Conservation (phyloP, 164 flowering plant genomes). For the Cinnamomum chago region DNA sequence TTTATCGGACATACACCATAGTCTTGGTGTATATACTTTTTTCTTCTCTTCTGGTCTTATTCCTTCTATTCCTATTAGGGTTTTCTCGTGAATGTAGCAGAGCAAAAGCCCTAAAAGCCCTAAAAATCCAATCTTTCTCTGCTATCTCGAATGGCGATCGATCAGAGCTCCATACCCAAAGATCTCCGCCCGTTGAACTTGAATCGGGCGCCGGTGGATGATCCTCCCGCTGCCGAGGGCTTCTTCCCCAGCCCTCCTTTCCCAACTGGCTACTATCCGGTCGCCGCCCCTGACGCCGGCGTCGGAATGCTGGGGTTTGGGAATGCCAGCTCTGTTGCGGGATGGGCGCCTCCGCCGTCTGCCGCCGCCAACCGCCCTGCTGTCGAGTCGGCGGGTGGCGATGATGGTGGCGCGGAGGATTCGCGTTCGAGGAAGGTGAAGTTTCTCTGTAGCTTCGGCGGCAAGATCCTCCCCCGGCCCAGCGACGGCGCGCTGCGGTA, state of each 20-base stretch:
- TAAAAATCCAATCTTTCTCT: too few species aligned
- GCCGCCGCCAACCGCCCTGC: background rate
- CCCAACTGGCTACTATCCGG: conserved; percentile 30
- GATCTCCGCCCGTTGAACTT: conserved; percentile 63
- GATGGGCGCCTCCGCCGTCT: conserved; percentile 9
- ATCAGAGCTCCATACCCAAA: conserved; percentile 49
- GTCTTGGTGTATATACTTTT: background rate
- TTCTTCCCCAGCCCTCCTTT: conserved; percentile 28
- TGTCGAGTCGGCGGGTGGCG: conserved; percentile 23
- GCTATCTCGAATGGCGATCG: conserved; percentile 49
- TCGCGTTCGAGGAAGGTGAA: conserved; percentile 56
- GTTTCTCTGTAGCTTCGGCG: conserved; percentile 81
- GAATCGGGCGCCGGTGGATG: conserved; percentile 42
- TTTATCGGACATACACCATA: background rate
- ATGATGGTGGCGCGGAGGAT: conserved; percentile 51
- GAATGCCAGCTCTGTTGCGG: conserved; percentile 14
- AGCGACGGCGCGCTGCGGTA: conserved; percentile 79
- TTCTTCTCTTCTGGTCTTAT: background rate
- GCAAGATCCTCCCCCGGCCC: conserved; percentile 85
- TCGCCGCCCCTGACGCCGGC: conserved; percentile 27
- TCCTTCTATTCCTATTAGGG: background rate
- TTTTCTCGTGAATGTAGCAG: background rate
- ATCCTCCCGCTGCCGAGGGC: conserved; percentile 27
- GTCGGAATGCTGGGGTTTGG: conserved; percentile 32
- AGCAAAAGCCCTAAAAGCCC: background rate